Base-by-base conservation (phyloP, 345 rosid genomes). In the Cardamine occulta region DNA sequence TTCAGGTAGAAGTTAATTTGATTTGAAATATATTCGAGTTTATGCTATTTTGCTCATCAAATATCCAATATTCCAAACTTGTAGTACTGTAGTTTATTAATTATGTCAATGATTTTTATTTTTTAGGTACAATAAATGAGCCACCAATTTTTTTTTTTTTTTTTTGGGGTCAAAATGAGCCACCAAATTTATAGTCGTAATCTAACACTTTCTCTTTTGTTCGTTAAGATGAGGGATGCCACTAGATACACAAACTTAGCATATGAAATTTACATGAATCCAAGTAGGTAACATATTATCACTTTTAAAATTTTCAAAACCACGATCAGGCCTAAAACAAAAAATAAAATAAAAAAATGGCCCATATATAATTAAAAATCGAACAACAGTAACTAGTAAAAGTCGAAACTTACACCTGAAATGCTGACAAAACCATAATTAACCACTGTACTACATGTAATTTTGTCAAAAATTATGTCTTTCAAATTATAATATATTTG, bases 11-110 rank as follows among this genome's bases (percentile, higher is more conserved):
- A 56, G 21, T 26, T 35, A 26, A 45, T 32, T 57, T 47, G 61
- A 63, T 70, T 54, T 77, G 35, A 62, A 44, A 70, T 45, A 17
- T 70, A 76, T 32, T 76, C 59, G 44, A 63, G 54, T 68, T 39
- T 32, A 42, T 76, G 49, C 63, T 68, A 31, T 61, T 4, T 59
- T 26, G 31, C 21, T 39, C 28, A 68, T 68, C 35, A 23, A 57
- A 37, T 57, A 64, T 74, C 32, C 19, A 28, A 57, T 58, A 54
- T 74, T 73, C 35, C 35, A 40, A 40, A 73, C 56, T 29, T n/a
- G n/a, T n/a, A 54, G 18, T 18, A 15, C 1, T 9, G 7, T 73
- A 14, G 53, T 62, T 39, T 40, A 29, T 39, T 40, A 29, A 29
- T 29, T 29, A 18, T 63, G 32, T 28, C 8, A 28, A 63, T 23